Evolutionary conservation across 164 flowering plant genomes (phyloP), one percentile per base, ranked within the genome.

Genomic region (Magnolia officinalis): DNA sequence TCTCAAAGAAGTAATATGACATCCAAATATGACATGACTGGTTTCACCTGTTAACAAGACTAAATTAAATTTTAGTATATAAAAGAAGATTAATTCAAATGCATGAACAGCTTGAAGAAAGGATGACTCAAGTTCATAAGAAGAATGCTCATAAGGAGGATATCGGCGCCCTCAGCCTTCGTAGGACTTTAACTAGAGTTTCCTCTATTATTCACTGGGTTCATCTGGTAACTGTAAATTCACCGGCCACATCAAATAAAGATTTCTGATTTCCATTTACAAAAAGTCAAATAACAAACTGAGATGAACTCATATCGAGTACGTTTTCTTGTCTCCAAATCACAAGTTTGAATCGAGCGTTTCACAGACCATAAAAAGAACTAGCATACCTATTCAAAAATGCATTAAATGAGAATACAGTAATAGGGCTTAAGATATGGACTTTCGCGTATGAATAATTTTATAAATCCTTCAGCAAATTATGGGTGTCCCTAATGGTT

Each of bases 311-410:
- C n/a, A 29, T 14, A 11, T 3, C 20, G 61, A 87, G 50, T 88
- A 94, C 99, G 96, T 94, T 81, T 93, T 96, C 73, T 96, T 94
- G 89, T 96, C 98, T 75, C 99, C 98, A 88, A 91, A 94, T 73
- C 97, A 94, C 49, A 96, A 98, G 81, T 93, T 94, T 71, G 99
- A 96, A 84, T 96, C 99, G 65, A 96, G 81, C 0, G 98, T 96
- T 83, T 96, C 97, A 94, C 63, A 97, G 98, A 79, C 98, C 98
- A 82, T 92, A 96, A 78, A 94, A 96, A 77, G 98, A 84, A 80
- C 99, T 96, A 24, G 97, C 98, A 81, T 94, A 94, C 86, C 99
- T 96, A 85, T 82, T 79, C 37, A 19, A 65, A 77, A 75, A 45
- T 1, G 59, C 10, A 24, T 64, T 23, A 37, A 50, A 74, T 4